phyloP scores from a whole-genome alignment of 768 basidiomycete genomes.

The Tulasnella sp. region DNA sequence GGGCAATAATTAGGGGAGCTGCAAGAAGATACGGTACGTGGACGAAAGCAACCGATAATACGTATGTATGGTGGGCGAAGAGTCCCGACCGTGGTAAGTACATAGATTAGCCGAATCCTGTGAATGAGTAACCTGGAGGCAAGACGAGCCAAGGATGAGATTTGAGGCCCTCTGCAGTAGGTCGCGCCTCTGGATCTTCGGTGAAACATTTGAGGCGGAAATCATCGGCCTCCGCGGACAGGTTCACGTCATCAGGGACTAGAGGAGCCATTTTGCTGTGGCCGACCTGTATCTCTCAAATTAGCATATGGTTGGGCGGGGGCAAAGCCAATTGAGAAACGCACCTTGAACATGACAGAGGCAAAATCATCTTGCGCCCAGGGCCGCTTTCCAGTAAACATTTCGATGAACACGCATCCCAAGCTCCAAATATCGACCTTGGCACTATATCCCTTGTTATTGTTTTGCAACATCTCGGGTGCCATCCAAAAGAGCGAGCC shows the following conservation, averaged over 20 bases:
- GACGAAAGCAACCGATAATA: not conserved
- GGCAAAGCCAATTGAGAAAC: constrained; percentile 20
- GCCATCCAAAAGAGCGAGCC: constrained; percentile 99
- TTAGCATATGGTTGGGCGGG: not conserved
- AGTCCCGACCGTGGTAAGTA: not conserved
- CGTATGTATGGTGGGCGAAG: not conserved
- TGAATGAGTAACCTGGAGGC: constrained; percentile 66
- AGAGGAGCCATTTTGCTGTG: constrained; percentile 79
- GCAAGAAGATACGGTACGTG: not conserved
- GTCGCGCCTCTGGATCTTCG: constrained; percentile 80
- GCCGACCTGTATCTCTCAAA: constrained; percentile 51
- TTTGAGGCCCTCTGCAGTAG: constrained; percentile 66
- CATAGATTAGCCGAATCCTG: constrained; percentile 40
- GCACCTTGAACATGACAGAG: constrained; percentile 89
- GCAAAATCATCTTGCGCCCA: constrained; percentile 88
- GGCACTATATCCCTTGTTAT: constrained; percentile 79
- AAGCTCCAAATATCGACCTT: constrained; percentile 99
- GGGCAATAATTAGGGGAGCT: no score
- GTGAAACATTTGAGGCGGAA: constrained; percentile 86
- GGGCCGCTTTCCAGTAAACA: constrained; percentile 95
- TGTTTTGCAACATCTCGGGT: constrained; percentile 82
- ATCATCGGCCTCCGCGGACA: constrained; percentile 69
- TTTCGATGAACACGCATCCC: constrained; percentile 96
- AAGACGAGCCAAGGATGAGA: constrained; percentile 69
- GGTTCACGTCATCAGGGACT: constrained; percentile 68